Evolutionary conservation across 2,329 filamentous ascomycete genomes (phyloP).

Genomic region (Botrytis elliptica): DNA sequence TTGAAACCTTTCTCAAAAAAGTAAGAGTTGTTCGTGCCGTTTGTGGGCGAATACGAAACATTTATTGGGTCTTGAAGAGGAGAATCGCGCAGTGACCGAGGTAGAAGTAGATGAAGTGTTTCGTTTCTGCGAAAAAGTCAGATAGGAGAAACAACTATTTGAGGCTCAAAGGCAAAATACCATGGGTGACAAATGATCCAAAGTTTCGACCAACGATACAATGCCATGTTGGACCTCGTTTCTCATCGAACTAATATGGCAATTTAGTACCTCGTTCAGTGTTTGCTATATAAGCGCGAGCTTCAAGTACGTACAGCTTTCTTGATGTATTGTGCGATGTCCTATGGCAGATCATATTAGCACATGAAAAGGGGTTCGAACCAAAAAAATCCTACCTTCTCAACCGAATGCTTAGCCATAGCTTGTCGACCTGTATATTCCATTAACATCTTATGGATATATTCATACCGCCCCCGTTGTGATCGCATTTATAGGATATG

Average conservation of each 20-base stretch:
- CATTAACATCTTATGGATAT: background rate
- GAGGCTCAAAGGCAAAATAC: background rate
- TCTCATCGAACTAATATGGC: constrained; percentile 78
- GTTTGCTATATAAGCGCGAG: background rate
- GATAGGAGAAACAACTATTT: background rate
- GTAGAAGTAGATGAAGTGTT: constrained; percentile 99
- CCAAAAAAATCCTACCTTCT: constrained; percentile 54
- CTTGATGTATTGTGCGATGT: constrained; percentile 95
- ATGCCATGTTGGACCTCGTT: constrained; percentile 98
- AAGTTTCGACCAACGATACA: constrained; percentile 99
- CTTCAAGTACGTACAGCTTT: constrained; percentile 63
- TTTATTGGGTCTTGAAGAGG: constrained; percentile 96
- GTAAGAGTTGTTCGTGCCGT: background rate
- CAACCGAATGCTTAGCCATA: constrained; percentile 69
- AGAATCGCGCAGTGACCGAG: constrained; percentile 97
- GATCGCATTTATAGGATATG: constrained; percentile 40
- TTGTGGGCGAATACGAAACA: background rate
- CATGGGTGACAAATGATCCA: constrained; percentile 95
- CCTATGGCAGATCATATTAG: constrained; percentile 51
- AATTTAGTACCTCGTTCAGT: background rate
- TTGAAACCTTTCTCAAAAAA: background rate
- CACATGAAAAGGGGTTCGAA: constrained; percentile 13
- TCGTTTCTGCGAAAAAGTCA: constrained; percentile 62
- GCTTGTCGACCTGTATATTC: constrained; percentile 60
- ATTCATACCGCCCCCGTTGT: constrained; percentile 3